A percentile compares a stretch with the other conserved stretches of the same genome.
These are phyloP conservation scores for Suzukiozyma palmioleophila DNA, from an alignment of 1,139 yeast genomes.

Conservation along the genomic window DNA sequence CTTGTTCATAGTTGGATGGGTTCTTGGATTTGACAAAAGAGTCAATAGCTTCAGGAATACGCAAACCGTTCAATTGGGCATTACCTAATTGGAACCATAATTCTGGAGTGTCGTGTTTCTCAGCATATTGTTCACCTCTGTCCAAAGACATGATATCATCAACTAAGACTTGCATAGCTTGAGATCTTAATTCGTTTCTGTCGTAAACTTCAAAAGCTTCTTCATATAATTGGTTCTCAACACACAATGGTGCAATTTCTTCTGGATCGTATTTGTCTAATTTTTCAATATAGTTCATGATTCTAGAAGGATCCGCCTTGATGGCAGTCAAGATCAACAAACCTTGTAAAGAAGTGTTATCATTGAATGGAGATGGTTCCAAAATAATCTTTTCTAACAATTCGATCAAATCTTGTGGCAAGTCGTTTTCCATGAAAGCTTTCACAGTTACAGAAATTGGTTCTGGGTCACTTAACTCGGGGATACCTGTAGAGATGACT, in stretches of 20 bases:
- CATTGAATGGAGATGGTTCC: constrained; percentile 96
- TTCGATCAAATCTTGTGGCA: constrained; percentile 90
- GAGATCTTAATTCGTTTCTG: constrained; percentile 70
- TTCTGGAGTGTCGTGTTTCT: constrained; percentile 78
- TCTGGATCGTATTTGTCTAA: constrained; percentile 88
- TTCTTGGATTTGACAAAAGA: constrained; percentile 89
- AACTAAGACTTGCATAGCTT: constrained; percentile 86
- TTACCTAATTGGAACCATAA: constrained; percentile 95
- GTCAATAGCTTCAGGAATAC: constrained; percentile 87
- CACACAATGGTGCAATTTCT: constrained; percentile 90
- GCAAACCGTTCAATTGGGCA: constrained; percentile 91
- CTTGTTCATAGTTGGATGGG: constrained; percentile 86
- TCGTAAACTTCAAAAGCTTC: constrained; percentile 94
- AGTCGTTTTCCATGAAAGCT: constrained; percentile 94
- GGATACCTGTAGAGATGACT: constrained; percentile 93
- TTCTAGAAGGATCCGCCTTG: constrained; percentile 89
- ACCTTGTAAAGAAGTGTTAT: constrained; percentile 92
- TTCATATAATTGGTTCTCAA: constrained; percentile 82
- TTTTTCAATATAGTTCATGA: constrained; percentile 77
- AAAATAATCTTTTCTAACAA: constrained; percentile 90
- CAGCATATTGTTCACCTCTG: constrained; percentile 92
- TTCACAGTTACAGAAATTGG: constrained; percentile 94
- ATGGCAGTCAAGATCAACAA: constrained; percentile 88
- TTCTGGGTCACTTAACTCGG: constrained; percentile 92
- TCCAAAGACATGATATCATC: constrained; percentile 93